Base-by-base conservation (phyloP, 2,329 filamentous ascomycete genomes). In the Sclerotiophoma versabilis region DNA sequence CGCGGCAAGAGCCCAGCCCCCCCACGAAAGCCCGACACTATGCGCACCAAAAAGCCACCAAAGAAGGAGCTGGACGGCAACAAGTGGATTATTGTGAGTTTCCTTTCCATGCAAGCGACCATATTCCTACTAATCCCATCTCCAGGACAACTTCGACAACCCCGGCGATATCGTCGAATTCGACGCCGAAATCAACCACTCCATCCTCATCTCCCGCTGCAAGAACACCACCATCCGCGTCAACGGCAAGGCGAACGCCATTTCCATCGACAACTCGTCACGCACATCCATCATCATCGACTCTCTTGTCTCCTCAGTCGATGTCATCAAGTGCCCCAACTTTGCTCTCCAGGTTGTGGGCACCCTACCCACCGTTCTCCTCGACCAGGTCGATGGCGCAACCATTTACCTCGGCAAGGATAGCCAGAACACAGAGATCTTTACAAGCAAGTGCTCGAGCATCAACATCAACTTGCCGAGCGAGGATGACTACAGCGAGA, bases 261-360 rank as follows among this genome's bases (percentile, higher is more conserved):
- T 99, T 59, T 93, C 92, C 5, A 84, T 98, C 64, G 95, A 98
- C 78, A 97, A 97, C 79, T 93, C 89, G 50, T 85, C 83, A 39
- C 88, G 91, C 43, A 81, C 96, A 15, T 96, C 91, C 23, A 84
- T 99, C 47, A 86, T 98, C 45, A 84, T 98, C 48, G 93, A 98
- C 67, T 91, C 87, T 1, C 86, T 98, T 10, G 91, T 98, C 41
- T 96, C 91, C 42, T 92, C 90, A 26, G 86, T 99, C 51, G 95
- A 99, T 70, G 90, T 96, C 20, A 95, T 99, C 81, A 98, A 98
- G 79, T 93, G 90, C 41, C 86, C 90, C 65, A 96, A 95, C 75
- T 96, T 99, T 73, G 93, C 92, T 12, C 81, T 98, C n/a, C 92
- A 97, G 77, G 90, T 99, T 46, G 79, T 96, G 49, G 93, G 93